Conservation (phyloP, 2,329 filamentous ascomycete genomes). For the Paecilomyces dactylethromorphus region DNA sequence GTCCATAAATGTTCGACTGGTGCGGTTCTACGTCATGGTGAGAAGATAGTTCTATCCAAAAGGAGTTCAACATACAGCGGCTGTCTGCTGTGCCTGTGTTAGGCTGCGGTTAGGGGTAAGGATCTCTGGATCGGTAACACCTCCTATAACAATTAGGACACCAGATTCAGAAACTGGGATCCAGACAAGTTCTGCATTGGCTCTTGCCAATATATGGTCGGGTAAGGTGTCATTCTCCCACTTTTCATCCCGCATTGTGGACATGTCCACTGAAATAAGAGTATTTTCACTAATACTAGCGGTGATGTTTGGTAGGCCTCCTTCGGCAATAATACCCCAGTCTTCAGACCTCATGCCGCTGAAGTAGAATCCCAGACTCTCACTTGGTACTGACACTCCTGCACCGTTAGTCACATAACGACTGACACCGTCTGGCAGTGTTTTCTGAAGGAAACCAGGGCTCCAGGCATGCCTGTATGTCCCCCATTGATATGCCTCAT, state of each 20-base stretch:
- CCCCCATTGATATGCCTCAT: constrained; percentile 50
- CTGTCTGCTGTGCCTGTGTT: constrained; percentile 3
- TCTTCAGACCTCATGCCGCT: constrained; percentile 52
- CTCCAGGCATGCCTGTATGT: constrained; percentile 36
- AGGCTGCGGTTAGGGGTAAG: constrained; percentile 6
- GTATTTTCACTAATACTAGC: constrained; percentile 50
- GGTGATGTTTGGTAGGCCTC: constrained; percentile 27
- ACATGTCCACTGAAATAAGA: constrained; percentile 58
- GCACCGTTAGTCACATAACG: constrained; percentile 61
- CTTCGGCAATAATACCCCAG: constrained; percentile 45
- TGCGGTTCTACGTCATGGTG: constrained; percentile 6
- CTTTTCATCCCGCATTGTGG: constrained; percentile 39
- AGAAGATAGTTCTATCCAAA: neutral
- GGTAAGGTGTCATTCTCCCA: constrained; percentile 57
- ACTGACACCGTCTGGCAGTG: constrained; percentile 45
- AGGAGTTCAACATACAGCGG: constrained; percentile 11
- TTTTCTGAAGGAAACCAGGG: constrained; percentile 36
- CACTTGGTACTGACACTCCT: constrained; percentile 58
- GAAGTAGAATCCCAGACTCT: constrained; percentile 67
- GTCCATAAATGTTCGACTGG: constrained; percentile 30
- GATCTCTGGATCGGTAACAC: constrained; percentile 21
- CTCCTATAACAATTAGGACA: constrained; percentile 33
- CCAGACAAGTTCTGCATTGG: constrained; percentile 63
- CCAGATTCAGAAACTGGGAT: constrained; percentile 32
- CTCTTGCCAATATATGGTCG: constrained; percentile 45